Percentiles rank a stretch among this genome's conserved stretches.
Evolutionary conservation across 148 eudicot genomes (phyloP).

Genomic region (Simmondsia chinensis): DNA sequence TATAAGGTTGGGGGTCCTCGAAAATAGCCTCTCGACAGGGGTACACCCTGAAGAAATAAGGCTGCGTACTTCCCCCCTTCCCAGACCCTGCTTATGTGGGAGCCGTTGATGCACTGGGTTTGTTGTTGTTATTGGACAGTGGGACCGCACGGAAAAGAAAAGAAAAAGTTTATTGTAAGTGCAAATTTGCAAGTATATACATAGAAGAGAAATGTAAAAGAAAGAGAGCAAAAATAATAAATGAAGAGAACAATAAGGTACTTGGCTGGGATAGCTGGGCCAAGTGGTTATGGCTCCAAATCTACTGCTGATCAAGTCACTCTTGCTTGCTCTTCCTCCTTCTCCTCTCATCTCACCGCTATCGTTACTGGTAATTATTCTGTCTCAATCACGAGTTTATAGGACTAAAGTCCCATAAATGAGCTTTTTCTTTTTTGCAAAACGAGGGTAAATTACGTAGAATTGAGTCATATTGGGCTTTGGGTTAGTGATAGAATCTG

Average conservation of each 20-base stretch:
- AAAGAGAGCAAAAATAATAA: not conserved
- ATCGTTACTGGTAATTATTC: constrained; percentile 62
- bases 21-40: too few species aligned
- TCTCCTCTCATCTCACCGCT: constrained; percentile 51
- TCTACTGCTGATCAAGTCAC: constrained; percentile 83
- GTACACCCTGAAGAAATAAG: too few species aligned
- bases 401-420: too few species aligned
- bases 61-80: too few species aligned
- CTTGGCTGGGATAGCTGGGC: constrained; percentile 73
- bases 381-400: not conserved
- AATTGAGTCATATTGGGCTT: too few species aligned
- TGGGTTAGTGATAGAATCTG: too few species aligned
- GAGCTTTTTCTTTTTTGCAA: not conserved
- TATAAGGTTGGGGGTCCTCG: too few species aligned
- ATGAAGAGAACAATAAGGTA: constrained; percentile 78
- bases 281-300: constrained; percentile 88
- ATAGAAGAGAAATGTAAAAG: not conserved
- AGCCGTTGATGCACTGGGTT: too few species aligned
- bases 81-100: too few species aligned
- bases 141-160: not conserved
- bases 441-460: not conserved
- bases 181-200: too few species aligned
- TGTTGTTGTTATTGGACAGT: too few species aligned
- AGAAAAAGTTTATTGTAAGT: not conserved
- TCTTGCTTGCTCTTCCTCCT: constrained; percentile 21